Base-by-base conservation (phyloP, 176 grass and related monocot genomes). In the Rhynchospora pubera region DNA sequence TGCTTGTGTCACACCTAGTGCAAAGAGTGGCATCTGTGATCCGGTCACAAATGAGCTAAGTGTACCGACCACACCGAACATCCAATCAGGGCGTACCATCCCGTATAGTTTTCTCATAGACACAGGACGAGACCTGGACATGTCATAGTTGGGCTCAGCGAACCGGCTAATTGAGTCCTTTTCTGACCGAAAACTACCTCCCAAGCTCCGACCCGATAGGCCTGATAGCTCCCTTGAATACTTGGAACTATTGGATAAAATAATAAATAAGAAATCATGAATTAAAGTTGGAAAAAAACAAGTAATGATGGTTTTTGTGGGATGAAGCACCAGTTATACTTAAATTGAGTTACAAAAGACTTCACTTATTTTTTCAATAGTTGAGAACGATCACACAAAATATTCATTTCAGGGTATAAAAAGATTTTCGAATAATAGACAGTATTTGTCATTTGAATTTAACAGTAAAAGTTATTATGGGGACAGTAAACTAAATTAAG, bases 11-110 rank as follows among this genome's bases (percentile, higher is more conserved):
- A 95, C 89, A 61, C 92, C 96, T 0, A 98, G 92, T 30, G 92
- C 96, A 77, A 98, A 98, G 5, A 95, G 88, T 9, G 96, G 96
- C 89, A 94, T 90, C 81, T 98, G 96, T 43, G 92, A 83, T 12
- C 96, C 96, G 0, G 92, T 91, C 43, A 94, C 85, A 59, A 98
- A 90, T 6, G 92, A 87, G 68, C 92, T 88, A 28, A 98, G 8
- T 19, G 92, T 88, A 84, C 92, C 96, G 6, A 91, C 84, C 68
- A 94, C 28, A 42, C 90, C 92, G 50, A 84, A 98, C 79, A 92
- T 71, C 94, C 96, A 98, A 74, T 98, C 96, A 1, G 92, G 92
- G 1, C 85, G 63, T 32, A 90, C 87, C 96, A 98, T 98, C 63
- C 85, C 90, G 52, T 91, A 98, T 80, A 98, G 74, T 70, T 93